phyloP scores from a whole-genome alignment of 2,329 filamentous ascomycete species.

The Fusarium mexicanum region DNA sequence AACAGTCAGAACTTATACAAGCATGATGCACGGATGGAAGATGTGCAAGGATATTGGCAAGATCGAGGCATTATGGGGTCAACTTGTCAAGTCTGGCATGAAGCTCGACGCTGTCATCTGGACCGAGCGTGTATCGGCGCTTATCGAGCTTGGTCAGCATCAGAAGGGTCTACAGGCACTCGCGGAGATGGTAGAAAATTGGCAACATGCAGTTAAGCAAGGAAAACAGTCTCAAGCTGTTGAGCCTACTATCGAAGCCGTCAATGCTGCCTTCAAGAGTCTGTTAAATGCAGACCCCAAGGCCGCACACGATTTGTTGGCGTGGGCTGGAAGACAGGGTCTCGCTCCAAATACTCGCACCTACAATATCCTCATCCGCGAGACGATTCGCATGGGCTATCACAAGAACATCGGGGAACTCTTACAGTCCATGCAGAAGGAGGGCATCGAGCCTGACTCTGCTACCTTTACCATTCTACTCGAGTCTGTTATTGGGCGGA shows the following conservation, averaged over 20 bases:
- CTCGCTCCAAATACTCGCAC: conserved; percentile 67
- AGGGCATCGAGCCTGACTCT: conserved; percentile 67
- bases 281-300: conserved; percentile 63
- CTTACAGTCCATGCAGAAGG: conserved; percentile 66
- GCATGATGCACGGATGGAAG: conserved; percentile 77
- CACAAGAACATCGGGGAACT: conserved; percentile 60
- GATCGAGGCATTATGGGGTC: conserved; percentile 73
- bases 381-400: conserved; percentile 62
- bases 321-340: conserved; percentile 66
- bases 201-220: conserved; percentile 56
- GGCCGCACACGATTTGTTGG: conserved; percentile 64
- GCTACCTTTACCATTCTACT: conserved; percentile 80
- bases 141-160: conserved; percentile 65
- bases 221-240: conserved; percentile 50
- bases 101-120: conserved; percentile 73
- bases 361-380: conserved; percentile 76
- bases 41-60: conserved; percentile 66
- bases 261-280: conserved; percentile 77
- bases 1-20: conserved; percentile 73
- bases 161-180: conserved; percentile 70
- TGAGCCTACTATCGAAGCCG: conserved; percentile 68
- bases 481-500: conserved; percentile 61
- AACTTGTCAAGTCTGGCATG: conserved; percentile 65
- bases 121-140: conserved; percentile 74
- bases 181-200: conserved; percentile 71